Conservation (phyloP, 2,329 filamentous ascomycete genomes). For the Beauveria asiatica region DNA sequence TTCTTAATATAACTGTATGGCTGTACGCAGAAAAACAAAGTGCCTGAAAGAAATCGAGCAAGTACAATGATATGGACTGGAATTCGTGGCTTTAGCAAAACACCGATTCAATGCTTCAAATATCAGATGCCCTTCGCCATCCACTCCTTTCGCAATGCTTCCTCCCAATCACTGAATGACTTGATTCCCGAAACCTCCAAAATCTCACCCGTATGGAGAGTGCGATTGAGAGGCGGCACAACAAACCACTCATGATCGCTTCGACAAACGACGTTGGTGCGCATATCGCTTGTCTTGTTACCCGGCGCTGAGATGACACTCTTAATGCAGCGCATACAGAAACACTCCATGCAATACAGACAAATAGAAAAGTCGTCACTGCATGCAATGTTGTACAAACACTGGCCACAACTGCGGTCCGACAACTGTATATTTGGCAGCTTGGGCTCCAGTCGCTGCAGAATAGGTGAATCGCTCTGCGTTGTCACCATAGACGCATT, state of each 20-base stretch:
- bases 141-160: slow-evolving; percentile 24
- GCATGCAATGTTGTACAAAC: slow-evolving; percentile 25
- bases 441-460: slow-evolving; percentile 25
- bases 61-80: background rate
- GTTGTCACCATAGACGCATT: slow-evolving; percentile 19
- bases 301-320: slow-evolving; percentile 21
- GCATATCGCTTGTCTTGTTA: slow-evolving; percentile 23
- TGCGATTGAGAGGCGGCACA: slow-evolving; percentile 27
- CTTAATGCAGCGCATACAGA: slow-evolving; percentile 27
- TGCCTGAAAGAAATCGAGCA: too few relatives aligned
- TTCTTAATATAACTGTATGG: background rate
- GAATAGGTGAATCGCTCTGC: slow-evolving; percentile 21
- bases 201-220: slow-evolving; percentile 31
- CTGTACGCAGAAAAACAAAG: too few relatives aligned
- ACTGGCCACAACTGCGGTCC: slow-evolving; percentile 30
- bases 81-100: background rate
- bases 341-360: slow-evolving; percentile 30
- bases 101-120: background rate
- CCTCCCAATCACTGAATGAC: slow-evolving; percentile 29
- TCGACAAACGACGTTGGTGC: slow-evolving; percentile 24
- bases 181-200: slow-evolving; percentile 25
- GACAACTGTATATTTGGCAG: slow-evolving; percentile 27
- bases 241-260: slow-evolving; percentile 31
- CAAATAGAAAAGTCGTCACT: slow-evolving; percentile 28
- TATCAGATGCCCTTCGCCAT: background rate